These are phyloP conservation scores for Cercospora sp. DNA, from an alignment of 2,329 filamentous ascomycete genomes.

Conservation along the genomic window DNA sequence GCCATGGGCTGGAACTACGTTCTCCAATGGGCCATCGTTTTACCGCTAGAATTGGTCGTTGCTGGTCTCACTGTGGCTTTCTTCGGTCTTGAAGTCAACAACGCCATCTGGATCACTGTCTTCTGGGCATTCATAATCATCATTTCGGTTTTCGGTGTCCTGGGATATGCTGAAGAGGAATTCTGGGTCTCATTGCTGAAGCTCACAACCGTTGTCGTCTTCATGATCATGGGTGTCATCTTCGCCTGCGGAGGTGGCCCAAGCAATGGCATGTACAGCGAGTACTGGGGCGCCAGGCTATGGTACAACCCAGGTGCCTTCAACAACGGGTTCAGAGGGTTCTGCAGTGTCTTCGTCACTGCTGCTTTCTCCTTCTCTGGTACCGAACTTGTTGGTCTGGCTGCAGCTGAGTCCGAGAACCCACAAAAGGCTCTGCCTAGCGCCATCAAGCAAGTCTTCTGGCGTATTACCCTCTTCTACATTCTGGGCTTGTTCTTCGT, in stretches of 20 bases:
- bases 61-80: slow-evolving; percentile 33
- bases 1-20: slow-evolving; percentile 38
- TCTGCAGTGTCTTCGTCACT: slow-evolving; percentile 64
- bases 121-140: slow-evolving; percentile 32
- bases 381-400: slow-evolving; percentile 65
- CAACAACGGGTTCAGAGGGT: slow-evolving; percentile 62
- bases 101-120: slow-evolving; percentile 30
- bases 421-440: slow-evolving; percentile 79
- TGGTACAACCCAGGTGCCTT: slow-evolving; percentile 43
- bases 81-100: slow-evolving; percentile 30
- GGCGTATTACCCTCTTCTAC: slow-evolving; percentile 90
- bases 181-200: slow-evolving; percentile 36
- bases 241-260: slow-evolving; percentile 61
- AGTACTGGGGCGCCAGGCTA: slow-evolving; percentile 56
- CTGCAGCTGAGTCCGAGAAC: slow-evolving; percentile 76
- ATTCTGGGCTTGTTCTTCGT: slow-evolving; percentile 78
- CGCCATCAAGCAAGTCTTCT: slow-evolving; percentile 91
- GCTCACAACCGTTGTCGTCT: slow-evolving; percentile 53
- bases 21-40: slow-evolving; percentile 34
- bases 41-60: slow-evolving; percentile 33
- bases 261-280: slow-evolving; percentile 30
- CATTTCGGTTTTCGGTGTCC: slow-evolving; percentile 34
- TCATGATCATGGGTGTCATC: slow-evolving; percentile 63
- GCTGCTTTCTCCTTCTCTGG: slow-evolving; percentile 64
- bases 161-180: slow-evolving; percentile 35